These are phyloP conservation scores for Fusarium liriodendri DNA, from an alignment of 2,329 filamentous ascomycete genomes.

Conservation along the genomic window DNA sequence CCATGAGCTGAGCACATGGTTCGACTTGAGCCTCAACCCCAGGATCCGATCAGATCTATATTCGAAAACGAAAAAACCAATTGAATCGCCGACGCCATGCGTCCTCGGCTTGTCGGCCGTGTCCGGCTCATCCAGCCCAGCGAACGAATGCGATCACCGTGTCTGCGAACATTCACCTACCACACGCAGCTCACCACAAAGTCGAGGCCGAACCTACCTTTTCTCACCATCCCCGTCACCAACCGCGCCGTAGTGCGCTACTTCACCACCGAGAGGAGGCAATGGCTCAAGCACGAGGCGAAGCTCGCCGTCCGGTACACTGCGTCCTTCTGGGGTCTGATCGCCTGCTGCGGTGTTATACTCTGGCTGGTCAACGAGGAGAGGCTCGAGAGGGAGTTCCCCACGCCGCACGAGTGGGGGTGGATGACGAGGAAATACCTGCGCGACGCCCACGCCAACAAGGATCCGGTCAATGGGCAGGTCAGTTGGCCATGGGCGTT, in stretches of 20 bases:
- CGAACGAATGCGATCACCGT: slow-evolving; percentile 31
- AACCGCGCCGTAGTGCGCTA: slow-evolving; percentile 72
- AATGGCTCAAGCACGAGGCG: slow-evolving; percentile 77
- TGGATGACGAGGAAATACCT: slow-evolving; percentile 76
- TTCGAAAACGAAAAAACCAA: not conserved
- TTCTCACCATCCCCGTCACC: slow-evolving; percentile 59
- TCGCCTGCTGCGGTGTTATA: slow-evolving; percentile 69
- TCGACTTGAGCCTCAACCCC: slow-evolving; percentile 1
- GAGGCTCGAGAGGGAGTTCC: slow-evolving; percentile 77
- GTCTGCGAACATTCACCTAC: slow-evolving; percentile 43
- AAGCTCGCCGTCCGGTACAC: slow-evolving; percentile 77
- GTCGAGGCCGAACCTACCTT: slow-evolving; percentile 56
- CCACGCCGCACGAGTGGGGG: slow-evolving; percentile 86
- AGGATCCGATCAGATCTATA: slow-evolving; percentile 10
- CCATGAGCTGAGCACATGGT: slow-evolving; percentile 2
- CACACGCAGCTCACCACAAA: slow-evolving; percentile 46
- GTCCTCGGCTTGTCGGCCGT: slow-evolving; percentile 51
- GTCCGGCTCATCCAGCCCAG: slow-evolving; percentile 26
- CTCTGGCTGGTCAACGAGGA: slow-evolving; percentile 75
- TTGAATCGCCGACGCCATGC: slow-evolving; percentile 47
- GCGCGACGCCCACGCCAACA: slow-evolving; percentile 71
- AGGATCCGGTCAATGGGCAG: slow-evolving; percentile 62
- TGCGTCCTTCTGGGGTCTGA: slow-evolving; percentile 71
- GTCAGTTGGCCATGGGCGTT: slow-evolving; percentile 77
- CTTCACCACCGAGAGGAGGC: slow-evolving; percentile 81